Evolutionary conservation across 495 filamentous ascomycete genomes (phyloP).

Genomic region (Apodospora peruviana): DNA sequence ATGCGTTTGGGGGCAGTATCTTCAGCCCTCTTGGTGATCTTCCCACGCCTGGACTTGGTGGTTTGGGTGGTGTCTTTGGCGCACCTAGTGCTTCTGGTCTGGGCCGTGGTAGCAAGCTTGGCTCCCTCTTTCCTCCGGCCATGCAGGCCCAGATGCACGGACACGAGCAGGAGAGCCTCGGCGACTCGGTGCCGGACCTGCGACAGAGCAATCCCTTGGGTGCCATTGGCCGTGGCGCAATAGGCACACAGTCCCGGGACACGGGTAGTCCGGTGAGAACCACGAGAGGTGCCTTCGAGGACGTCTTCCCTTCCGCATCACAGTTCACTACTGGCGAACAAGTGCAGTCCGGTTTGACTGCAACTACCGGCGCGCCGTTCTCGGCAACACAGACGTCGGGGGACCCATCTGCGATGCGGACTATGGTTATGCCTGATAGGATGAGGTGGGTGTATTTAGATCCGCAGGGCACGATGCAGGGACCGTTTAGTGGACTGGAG

Average conservation of each 20-base stretch:
- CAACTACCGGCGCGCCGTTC: constrained; percentile 30
- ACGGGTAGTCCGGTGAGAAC: constrained; percentile 59
- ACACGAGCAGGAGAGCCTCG: constrained; percentile 50
- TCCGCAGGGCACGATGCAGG: constrained; percentile 84
- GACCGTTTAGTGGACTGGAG: constrained; percentile 91
- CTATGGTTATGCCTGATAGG: constrained; percentile 99
- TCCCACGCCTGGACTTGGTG: constrained; percentile 57
- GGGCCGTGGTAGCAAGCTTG: constrained; percentile 74
- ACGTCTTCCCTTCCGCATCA: constrained; percentile 36
- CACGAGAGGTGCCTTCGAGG: constrained; percentile 54
- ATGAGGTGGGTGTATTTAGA: constrained; percentile 99
- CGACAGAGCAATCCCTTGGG: constrained; percentile 47
- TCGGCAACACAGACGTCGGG: constrained; percentile 26
- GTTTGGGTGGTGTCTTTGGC: constrained; percentile 49
- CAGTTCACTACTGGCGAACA: constrained; percentile 31
- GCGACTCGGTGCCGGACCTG: constrained; percentile 46
- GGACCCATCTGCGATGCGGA: constrained; percentile 64
- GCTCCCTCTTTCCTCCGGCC: constrained; percentile 75
- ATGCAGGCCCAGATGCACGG: constrained; percentile 86
- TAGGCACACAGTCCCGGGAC: constrained; percentile 44
- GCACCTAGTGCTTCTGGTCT: constrained; percentile 37
- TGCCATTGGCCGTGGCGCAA: constrained; percentile 49
- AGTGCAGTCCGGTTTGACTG: constrained; percentile 22
- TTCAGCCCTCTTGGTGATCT: constrained; percentile 68
- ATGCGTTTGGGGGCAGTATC: constrained; percentile 64